Evolutionary conservation across 1,139 yeast species (phyloP), one percentile per base, ranked within the genome.

Genomic region (Hyphopichia khmerensis): DNA sequence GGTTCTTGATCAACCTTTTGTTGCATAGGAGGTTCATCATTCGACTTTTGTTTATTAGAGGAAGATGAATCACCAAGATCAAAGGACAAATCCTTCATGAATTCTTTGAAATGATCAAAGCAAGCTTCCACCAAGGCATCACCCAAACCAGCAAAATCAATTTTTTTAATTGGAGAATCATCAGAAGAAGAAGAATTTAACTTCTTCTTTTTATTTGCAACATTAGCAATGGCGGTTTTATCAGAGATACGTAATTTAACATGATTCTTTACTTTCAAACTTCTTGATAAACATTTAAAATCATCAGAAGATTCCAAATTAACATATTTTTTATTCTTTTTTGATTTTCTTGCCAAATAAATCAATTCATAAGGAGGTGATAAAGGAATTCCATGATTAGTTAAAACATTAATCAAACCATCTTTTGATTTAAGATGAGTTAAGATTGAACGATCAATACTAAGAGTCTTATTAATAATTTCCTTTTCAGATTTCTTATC

Each of bases 281-380:
- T 75, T 47, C 84, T 66, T 29, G 58, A 54, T 45, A 80, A 60
- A 14, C 75, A 63, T 48, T 62, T 69, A 55, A 74, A 79, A 48
- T 79, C 83, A 11, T 64, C 62, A 2, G 45, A 52, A 4, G 64
- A 41, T 33, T 66, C 69, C 52, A 80, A 64, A 9, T 62, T 49
- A 4, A 77, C 73, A 49, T 63, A 79, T 16, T 60, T 55, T 46
- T 67, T 68, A 40, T 62, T 62, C 49, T 72, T 72, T 59, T 75
- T 76, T 8, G 78, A 72, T 48, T 69, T 73, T 47, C 82, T 60
- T 35, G 54, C 40, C 30, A 57, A 48, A 9, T 42, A 37, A 17
- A 46, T 41, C 19, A 43, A 40, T 9, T 44, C 44, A 14, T 37
- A 37, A 14, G 39, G 40, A 10, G 18, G 14, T 1, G 34, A n/a